Evolutionary conservation across 306 rosid genomes (phyloP), one percentile per base, ranked within the genome.

Genomic region (Malus asiatica): DNA sequence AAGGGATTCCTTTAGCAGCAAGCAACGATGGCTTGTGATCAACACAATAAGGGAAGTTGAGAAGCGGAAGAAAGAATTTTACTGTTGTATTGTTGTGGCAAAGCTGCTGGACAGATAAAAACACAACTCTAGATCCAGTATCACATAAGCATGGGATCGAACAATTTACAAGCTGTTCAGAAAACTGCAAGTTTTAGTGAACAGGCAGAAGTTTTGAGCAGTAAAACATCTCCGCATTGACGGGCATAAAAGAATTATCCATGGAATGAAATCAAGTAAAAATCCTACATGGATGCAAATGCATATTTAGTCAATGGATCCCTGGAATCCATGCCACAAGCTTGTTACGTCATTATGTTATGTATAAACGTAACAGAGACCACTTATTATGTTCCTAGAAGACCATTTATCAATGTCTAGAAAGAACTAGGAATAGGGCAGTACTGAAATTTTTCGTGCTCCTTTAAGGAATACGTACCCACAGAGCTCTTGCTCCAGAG

Each of bases 401-500:
- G 40, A 58, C 55, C 68, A 42, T 30, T 42, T 18, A 73, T 29
- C 33, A 44, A 73, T 13, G 19, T 73, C 11, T 74, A 79, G 18
- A 74, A 40, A 25, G 73, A 74, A 52, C 80, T 72, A 64, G 77
- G 76, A 77, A 42, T 73, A 58, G 59, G 73, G 55, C 38, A 51
- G 55, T 5, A 66, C 42, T 72, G 73, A 51, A 44, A 68, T 4
- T 35, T 60, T 38, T 60, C 15, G 19, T 27, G 19, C 45, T 20
- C 45, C 59, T 72, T 65, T 29, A 65, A 58, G 13, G 74, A 83
- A 82, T 72, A 66, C 93, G 66, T 83, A 91, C 93, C 87, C 4
- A 63, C 61, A 76, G 82, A 77, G 80, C 67, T 89, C 84, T 88
- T 95, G 92, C 82, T 89, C 97, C 96, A 92, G 2, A 95, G 83